Evolutionary conservation across 805 yeast genomes (phyloP).

Genomic region (Kuraishia piskuri): DNA sequence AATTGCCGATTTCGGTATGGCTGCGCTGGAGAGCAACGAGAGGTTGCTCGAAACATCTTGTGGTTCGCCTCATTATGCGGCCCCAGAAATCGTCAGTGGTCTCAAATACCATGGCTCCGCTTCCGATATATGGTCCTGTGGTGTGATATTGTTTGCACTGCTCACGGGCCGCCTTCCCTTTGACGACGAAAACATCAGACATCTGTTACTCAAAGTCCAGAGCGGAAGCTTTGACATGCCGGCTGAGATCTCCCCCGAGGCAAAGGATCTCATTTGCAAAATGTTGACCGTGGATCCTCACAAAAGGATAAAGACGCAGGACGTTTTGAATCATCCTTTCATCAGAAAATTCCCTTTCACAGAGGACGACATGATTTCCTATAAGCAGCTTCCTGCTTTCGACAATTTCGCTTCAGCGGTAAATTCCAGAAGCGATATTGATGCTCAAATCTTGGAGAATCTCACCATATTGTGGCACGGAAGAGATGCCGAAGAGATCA

Average conservation of each 20-base stretch:
- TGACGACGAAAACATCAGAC: conserved; percentile 74
- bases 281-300: conserved; percentile 68
- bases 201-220: conserved; percentile 64
- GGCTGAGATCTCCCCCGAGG: conserved; percentile 48
- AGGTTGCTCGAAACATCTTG: conserved; percentile 71
- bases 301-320: conserved; percentile 59
- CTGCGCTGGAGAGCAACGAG: conserved; percentile 69
- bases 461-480: conserved; percentile 53
- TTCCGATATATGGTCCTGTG: conserved; percentile 86
- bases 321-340: conserved; percentile 53
- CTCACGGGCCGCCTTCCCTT: conserved; percentile 78
- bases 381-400: conserved; percentile 42
- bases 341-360: conserved; percentile 41
- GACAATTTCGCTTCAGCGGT: conserved; percentile 43
- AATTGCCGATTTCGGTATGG: conserved; percentile 87
- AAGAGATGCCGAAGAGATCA: conserved; percentile 29
- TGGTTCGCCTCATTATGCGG: conserved; percentile 86
- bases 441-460: conserved; percentile 43
- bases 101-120: conserved; percentile 76
- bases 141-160: conserved; percentile 71
- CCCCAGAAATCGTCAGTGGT: conserved; percentile 80
- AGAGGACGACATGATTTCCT: conserved; percentile 21
- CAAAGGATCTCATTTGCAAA: conserved; percentile 53
- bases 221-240: conserved; percentile 74
- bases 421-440: conserved; percentile 38